Base-by-base conservation (phyloP, 352 stramenopile species). In the Albugo laibachii region DNA sequence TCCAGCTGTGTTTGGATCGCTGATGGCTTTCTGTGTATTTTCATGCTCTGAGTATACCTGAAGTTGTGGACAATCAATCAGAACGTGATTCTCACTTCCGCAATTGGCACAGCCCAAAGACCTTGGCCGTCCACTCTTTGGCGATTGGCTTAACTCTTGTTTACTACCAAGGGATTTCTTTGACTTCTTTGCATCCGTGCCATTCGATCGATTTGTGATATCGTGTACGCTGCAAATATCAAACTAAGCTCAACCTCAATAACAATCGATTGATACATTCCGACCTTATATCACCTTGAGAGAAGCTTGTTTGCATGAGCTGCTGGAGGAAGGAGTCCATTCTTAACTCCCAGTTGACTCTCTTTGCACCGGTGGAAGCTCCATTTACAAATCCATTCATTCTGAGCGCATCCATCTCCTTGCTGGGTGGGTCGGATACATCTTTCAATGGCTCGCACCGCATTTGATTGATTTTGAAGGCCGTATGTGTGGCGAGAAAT, bases 281-380 rank as follows among this genome's bases (percentile, higher is more conserved):
- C 41, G n/a, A 2, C 14, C 24, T 15, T 39, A 39, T 11, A 31
- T 41, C 5, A 41, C 42, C 16, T 19, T 15, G 4, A 36, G 21
- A 8, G 58, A 14, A 12, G 56, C 35, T 18, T 46, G 24, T 31
- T 31, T 69, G 61, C 77, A 91, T 91, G 47, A 91, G 66, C 37
- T 64, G 66, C 57, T 91, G 77, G 36, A 91, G 65, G 21, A 91
- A 38, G 53, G 82, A 65, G 49, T 87, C 77, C 77, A 91, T 86
- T 50, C 87, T 73, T 42, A 85, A 53, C 51, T 91, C 77, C 77
- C 77, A 91, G 4, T 31, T 31, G 24, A 31, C 24, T 31, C 24
- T 27, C 37, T 19, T 56, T 52, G 20, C 24, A 20, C 16, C 16
- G 35, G 4, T 31, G 3, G 24, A 31, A 8, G 24, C 24, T 31